Conservation (phyloP, 2,329 filamentous ascomycete genomes). For the Pyricularia grisea region DNA sequence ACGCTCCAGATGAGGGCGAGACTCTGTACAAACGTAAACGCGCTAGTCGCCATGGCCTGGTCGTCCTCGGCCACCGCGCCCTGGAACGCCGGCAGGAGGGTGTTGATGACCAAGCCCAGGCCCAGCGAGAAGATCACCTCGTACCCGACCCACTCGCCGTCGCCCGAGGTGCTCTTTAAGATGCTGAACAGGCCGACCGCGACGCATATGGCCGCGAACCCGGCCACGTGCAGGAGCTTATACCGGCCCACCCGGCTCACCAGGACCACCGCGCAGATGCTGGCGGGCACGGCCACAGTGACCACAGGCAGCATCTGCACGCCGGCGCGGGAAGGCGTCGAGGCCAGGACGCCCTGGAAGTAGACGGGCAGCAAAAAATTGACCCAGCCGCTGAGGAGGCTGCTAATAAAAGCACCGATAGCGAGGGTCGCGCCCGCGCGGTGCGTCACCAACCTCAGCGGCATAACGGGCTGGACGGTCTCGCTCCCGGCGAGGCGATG, state of each 20-base stretch:
- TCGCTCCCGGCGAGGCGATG: background rate
- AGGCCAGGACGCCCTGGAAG: constrained; percentile 29
- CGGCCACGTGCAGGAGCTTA: constrained; percentile 26
- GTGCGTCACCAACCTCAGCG: constrained; percentile 29
- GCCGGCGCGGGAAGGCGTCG: constrained; percentile 19
- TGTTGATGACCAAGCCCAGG: constrained; percentile 27
- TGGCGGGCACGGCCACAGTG: constrained; percentile 13
- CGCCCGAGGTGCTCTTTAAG: constrained; percentile 11
- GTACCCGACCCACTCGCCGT: constrained; percentile 13
- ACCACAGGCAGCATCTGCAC: constrained; percentile 18
- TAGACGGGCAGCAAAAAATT: constrained; percentile 29
- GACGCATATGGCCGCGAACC: constrained; percentile 23
- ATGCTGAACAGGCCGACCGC: constrained; percentile 17
- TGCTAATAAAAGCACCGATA: constrained; percentile 21
- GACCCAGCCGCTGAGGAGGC: constrained; percentile 22
- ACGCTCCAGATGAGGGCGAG: constrained; percentile 38
- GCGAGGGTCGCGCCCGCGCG: constrained; percentile 20
- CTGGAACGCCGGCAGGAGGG: constrained; percentile 32
- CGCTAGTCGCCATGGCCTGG: constrained; percentile 24
- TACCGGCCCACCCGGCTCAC: constrained; percentile 12
- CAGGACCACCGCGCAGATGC: constrained; percentile 11
- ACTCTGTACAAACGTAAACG: constrained; percentile 34
- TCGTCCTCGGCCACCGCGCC: constrained; percentile 27
- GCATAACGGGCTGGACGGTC: constrained; percentile 23
- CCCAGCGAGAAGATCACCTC: constrained; percentile 25